Evolutionary conservation across 331 rosid species (phyloP).

Genomic region (Saraca asoca): DNA sequence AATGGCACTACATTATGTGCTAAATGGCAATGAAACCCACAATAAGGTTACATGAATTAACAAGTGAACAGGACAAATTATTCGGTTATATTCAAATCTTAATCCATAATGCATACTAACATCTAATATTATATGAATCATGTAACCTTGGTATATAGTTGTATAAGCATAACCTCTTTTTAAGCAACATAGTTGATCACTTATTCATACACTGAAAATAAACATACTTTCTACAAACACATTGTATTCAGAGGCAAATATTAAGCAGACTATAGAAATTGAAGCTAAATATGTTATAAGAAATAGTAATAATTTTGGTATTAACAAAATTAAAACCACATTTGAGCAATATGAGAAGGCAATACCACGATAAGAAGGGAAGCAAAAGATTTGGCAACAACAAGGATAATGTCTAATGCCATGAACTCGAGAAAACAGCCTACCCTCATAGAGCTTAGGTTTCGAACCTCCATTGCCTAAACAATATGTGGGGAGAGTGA

Average conservation of each 20-base stretch:
- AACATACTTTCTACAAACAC: neutral
- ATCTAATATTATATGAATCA: neutral
- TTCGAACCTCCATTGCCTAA: constrained; percentile 46
- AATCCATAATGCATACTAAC: constrained; percentile 16
- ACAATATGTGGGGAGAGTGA: no score
- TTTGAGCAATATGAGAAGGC: neutral
- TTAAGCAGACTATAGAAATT: neutral
- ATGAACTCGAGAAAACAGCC: constrained; percentile 40
- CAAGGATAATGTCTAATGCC: constrained; percentile 47
- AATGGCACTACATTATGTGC: neutral
- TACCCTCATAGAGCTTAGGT: constrained; percentile 30
- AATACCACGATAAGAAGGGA: constrained; percentile 50
- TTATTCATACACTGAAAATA: constrained; percentile 25
- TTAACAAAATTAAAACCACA: no score
- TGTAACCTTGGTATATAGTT: neutral
- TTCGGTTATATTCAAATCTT: neutral
- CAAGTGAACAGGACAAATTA: neutral
- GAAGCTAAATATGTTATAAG: neutral
- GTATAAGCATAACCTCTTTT: neutral
- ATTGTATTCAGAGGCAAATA: neutral
- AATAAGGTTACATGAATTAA: constrained; percentile 8
- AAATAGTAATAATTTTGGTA: neutral
- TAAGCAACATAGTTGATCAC: neutral
- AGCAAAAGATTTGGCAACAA: constrained; percentile 60
- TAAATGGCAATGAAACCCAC: neutral